Conservation (phyloP, 371 early-diverging fungal species). For the Mucor indicus region DNA sequence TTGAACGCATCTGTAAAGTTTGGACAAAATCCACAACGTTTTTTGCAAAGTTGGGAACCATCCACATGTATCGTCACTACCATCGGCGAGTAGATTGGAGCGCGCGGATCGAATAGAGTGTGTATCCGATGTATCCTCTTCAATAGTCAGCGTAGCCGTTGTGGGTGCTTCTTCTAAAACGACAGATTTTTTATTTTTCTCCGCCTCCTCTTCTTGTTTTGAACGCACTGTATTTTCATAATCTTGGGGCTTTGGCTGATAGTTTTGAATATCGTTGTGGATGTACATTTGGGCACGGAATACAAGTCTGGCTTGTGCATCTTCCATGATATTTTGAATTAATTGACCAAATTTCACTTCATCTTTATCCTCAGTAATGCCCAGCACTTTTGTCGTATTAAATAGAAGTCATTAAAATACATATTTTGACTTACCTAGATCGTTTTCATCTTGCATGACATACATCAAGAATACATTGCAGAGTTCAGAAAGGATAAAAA, state of each 20-base stretch:
- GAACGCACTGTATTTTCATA: constrained; percentile 30
- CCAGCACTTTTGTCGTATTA: constrained; percentile 3
- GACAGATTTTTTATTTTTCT: constrained; percentile 17
- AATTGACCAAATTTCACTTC: constrained; percentile 63
- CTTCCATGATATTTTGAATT: constrained; percentile 75
- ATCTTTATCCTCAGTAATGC: constrained; percentile 32
- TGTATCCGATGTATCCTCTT: constrained; percentile 25
- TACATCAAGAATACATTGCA: constrained; percentile 71
- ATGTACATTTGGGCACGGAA: constrained; percentile 85
- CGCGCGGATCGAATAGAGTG: constrained; percentile 29
- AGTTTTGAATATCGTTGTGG: constrained; percentile 72
- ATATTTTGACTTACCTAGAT: constrained; percentile 9
- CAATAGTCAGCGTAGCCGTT: constrained; percentile 40
- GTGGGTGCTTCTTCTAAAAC: constrained; percentile 19
- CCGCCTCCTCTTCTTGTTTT: background rate
- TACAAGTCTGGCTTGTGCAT: constrained; percentile 80
- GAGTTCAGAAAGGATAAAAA: constrained; percentile 76
- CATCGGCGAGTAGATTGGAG: constrained; percentile 25
- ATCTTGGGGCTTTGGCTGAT: constrained; percentile 68
- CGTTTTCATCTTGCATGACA: constrained; percentile 52
- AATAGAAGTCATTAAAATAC: background rate
- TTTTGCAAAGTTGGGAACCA: constrained; percentile 83
- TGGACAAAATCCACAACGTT: constrained; percentile 77
- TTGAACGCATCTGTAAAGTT: constrained; percentile 73
- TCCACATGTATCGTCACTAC: constrained; percentile 49